These are phyloP conservation scores for Microdochium trichocladiopsis DNA, from an alignment of 2,329 filamentous ascomycete genomes.

Conservation along the genomic window DNA sequence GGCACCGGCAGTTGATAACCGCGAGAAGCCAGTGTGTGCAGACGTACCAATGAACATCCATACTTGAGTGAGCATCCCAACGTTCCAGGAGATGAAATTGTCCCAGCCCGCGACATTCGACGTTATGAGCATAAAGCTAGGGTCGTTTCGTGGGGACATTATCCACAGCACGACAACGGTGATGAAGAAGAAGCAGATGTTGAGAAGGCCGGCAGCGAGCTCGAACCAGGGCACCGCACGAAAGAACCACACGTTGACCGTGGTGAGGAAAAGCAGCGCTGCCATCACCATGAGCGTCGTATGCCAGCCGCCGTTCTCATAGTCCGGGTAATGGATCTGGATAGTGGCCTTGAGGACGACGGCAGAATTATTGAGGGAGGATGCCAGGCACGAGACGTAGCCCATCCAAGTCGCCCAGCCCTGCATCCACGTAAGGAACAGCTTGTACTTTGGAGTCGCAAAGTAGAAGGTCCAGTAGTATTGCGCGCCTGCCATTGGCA, in stretches of 20 bases:
- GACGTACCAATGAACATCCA: constrained; percentile 6
- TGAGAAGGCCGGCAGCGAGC: constrained; percentile 2
- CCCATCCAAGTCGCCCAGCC: constrained; percentile 5
- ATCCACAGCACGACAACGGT: constrained; percentile 2
- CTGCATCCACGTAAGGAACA: constrained; percentile 5
- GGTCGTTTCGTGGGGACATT: constrained; percentile 3
- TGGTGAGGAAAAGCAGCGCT: constrained; percentile 1
- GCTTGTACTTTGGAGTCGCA: constrained; percentile 1
- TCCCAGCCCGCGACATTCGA: constrained; percentile 4
- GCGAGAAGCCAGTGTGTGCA: background rate
- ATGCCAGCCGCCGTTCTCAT: constrained; percentile 4
- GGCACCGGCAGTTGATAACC: too few relatives aligned
- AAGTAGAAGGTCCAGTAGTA: constrained; percentile 6
- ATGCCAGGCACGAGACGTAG: constrained; percentile 4
- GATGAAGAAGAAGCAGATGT: constrained; percentile 3
- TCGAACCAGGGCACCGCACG: constrained; percentile 5
- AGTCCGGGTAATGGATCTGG: constrained; percentile 4
- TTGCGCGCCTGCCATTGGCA: constrained; percentile 6
- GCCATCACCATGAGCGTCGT: constrained; percentile 4
- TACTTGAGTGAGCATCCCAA: constrained; percentile 4
- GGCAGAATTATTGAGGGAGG: constrained; percentile 2
- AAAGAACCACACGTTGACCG: constrained; percentile 3
- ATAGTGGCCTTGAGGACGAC: constrained; percentile 4
- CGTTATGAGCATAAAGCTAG: constrained; percentile 1
- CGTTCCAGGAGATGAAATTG: constrained; percentile 3